phyloP scores from a whole-genome alignment of 2,329 filamentous ascomycete species.

The Sordariomycetes sp. region DNA sequence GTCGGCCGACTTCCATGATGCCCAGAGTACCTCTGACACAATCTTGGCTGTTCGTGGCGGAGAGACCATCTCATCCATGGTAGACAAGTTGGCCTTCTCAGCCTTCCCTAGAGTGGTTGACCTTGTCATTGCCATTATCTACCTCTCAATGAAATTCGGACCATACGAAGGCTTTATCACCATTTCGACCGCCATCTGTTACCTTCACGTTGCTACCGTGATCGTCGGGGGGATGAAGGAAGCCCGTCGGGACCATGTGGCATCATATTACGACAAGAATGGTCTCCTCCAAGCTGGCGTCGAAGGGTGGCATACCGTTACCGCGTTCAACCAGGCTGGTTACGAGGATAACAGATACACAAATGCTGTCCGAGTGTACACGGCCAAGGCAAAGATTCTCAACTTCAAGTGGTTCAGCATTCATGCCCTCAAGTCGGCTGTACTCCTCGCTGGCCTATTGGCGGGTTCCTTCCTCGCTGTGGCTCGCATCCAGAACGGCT shows the following conservation, averaged over 20 bases:
- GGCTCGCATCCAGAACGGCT: constrained; percentile 51
- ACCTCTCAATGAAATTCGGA: constrained; percentile 44
- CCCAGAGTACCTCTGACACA: constrained; percentile 45
- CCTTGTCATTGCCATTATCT: constrained; percentile 43
- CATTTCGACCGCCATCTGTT: constrained; percentile 41
- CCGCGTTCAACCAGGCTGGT: constrained; percentile 43
- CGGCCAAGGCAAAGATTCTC: constrained; percentile 17
- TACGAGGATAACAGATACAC: constrained; percentile 42
- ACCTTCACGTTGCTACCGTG: constrained; percentile 37
- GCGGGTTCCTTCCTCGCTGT: constrained; percentile 47
- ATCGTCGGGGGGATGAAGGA: constrained; percentile 36
- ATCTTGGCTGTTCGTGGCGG: constrained; percentile 42
- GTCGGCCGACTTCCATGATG: constrained; percentile 48
- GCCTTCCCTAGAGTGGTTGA: constrained; percentile 48
- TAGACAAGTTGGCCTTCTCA: constrained; percentile 45
- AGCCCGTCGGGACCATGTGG: constrained; percentile 34
- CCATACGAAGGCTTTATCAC: constrained; percentile 51
- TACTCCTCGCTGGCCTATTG: constrained; percentile 57
- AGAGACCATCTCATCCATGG: constrained; percentile 36
- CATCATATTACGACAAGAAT: constrained; percentile 40
- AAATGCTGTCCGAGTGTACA: constrained; percentile 24
- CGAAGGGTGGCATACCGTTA: constrained; percentile 45
- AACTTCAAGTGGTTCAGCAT: constrained; percentile 12
- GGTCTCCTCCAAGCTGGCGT: constrained; percentile 41
- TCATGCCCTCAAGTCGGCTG: constrained; percentile 40